Conservation (phyloP, 2,329 filamentous ascomycete genomes). For the Onygenales sp. region DNA sequence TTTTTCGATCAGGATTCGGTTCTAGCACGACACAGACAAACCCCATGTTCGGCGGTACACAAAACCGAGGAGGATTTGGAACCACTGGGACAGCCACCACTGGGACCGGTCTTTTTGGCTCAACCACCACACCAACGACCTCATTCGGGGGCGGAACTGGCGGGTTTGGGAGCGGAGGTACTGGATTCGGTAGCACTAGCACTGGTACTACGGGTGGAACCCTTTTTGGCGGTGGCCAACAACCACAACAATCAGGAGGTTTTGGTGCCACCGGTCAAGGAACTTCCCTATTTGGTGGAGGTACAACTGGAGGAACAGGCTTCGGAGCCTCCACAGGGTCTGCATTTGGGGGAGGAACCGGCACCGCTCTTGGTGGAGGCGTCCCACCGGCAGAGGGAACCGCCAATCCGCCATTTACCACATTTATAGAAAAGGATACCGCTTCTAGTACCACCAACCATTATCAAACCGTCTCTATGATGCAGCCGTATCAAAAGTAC, state of each 20-base stretch:
- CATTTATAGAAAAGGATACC: conserved; percentile 37
- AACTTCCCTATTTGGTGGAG: conserved; percentile 10
- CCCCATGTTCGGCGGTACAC: conserved; percentile 15
- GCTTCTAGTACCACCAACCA: conserved; percentile 30
- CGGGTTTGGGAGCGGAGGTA: conserved; percentile 9
- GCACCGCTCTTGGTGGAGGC: conserved; percentile 32
- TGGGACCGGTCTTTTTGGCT: conserved; percentile 10
- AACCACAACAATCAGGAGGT: conserved; percentile 7
- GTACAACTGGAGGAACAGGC: conserved; percentile 13
- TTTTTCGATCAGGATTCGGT: conserved; percentile 15
- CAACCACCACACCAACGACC: conserved; percentile 5
- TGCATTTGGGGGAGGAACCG: conserved; percentile 28
- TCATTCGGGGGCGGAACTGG: conserved; percentile 1
- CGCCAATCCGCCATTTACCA: conserved; percentile 35
- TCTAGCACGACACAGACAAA: conserved; percentile 9
- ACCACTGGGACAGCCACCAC: conserved; percentile 10
- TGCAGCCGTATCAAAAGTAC: conserved; percentile 60
- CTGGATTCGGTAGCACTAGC: conserved; percentile 14
- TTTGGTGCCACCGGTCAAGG: conserved; percentile 9
- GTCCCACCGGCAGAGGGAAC: conserved; percentile 36
- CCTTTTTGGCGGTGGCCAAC: conserved; percentile 11
- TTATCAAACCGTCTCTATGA: conserved; percentile 41
- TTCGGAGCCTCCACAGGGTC: conserved; percentile 18
- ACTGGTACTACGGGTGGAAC: conserved; percentile 9
- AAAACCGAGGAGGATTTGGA: conserved; percentile 17